Evolutionary conservation across 441 rosid species (phyloP).

Genomic region (Melastoma candidum): DNA sequence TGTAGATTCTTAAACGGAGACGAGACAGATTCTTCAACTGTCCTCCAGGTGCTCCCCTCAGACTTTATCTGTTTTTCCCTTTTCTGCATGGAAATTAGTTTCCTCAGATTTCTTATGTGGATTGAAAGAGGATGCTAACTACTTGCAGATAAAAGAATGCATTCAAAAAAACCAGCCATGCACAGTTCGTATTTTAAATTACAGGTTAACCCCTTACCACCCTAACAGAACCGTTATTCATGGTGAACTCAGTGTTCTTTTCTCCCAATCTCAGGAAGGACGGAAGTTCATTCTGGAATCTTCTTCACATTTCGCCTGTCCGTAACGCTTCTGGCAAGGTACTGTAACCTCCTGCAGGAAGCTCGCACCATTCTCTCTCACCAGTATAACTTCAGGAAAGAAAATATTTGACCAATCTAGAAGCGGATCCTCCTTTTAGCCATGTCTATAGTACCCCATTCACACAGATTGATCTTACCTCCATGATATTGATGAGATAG

Average conservation of each 20-base stretch:
- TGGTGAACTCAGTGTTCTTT: constrained; percentile 14
- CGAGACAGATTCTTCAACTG: constrained; percentile 51
- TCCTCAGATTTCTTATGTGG: constrained; percentile 1
- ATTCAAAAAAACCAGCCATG: constrained; percentile 56
- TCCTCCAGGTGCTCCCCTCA: constrained; percentile 33
- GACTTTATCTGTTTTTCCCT: not conserved
- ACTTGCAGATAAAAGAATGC: constrained; percentile 52
- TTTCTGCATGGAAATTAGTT: constrained; percentile 1
- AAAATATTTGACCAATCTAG: no score
- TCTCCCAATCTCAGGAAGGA: constrained; percentile 57
- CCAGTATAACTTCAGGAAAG: no score
- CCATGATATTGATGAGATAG: no score
- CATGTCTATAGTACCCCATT: no score
- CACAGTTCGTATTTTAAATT: constrained; percentile 86
- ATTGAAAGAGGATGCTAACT: constrained; percentile 7
- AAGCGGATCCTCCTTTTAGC: no score
- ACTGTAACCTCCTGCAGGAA: not conserved
- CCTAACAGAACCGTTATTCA: constrained; percentile 8
- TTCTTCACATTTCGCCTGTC: constrained; percentile 82
- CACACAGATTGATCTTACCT: no score
- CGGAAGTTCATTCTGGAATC: constrained; percentile 67
- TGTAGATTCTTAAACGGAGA: constrained; percentile 58
- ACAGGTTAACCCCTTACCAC: constrained; percentile 66
- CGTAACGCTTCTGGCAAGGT: constrained; percentile 96
- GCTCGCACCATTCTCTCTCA: no score